These are phyloP conservation scores for Flaveria sonorensis DNA, from an alignment of 129 eudicot species.

Conservation along the genomic window DNA sequence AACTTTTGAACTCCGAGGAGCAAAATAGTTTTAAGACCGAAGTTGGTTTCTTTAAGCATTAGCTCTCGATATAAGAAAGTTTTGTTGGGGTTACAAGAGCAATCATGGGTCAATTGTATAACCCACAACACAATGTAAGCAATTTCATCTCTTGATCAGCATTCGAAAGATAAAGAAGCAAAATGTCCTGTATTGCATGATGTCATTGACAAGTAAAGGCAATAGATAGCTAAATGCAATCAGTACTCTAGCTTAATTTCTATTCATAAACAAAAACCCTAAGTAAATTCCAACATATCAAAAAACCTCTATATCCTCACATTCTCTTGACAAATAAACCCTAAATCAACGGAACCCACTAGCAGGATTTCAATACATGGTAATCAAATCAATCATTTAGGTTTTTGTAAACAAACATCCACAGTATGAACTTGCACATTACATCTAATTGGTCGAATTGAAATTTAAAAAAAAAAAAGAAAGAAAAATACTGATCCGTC, in stretches of 20 bases:
- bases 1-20: not conserved
- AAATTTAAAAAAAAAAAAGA: not conserved
- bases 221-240: not conserved
- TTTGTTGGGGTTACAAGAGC: not conserved
- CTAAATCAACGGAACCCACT: slow-evolving; percentile 23
- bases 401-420: slow-evolving; percentile 1
- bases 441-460: not conserved
- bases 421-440: not conserved
- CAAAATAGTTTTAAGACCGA: not conserved
- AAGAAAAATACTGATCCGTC: not conserved
- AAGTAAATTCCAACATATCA: slow-evolving; percentile 16
- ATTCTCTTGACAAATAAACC: slow-evolving; percentile 18
- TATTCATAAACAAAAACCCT: slow-evolving; percentile 29
- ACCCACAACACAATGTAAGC: not conserved
- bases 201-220: not conserved
- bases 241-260: slow-evolving; percentile 17
- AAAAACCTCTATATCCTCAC: not conserved
- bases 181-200: slow-evolving; percentile 11
- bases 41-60: not conserved
- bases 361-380: not conserved
- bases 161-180: not conserved
- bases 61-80: not conserved
- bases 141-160: not conserved
- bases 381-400: slow-evolving; percentile 13
- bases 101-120: not conserved